Conservation (phyloP, 2,329 filamentous ascomycete species). For the Penicillium sp. region DNA sequence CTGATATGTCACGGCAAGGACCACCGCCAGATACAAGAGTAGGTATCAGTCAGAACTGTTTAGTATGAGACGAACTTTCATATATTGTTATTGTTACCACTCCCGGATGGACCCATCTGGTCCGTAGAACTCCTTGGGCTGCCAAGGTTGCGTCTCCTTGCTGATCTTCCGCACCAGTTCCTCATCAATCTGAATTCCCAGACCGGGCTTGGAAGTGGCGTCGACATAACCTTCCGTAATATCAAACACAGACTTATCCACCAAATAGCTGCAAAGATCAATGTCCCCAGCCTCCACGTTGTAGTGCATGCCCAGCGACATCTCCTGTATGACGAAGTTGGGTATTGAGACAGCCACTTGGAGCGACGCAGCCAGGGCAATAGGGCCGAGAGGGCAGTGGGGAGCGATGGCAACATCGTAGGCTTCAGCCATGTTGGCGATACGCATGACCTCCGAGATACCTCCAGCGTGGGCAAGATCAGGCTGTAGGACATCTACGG, state of each 20-base stretch:
- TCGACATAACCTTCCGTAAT: constrained; percentile 64
- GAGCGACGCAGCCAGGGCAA: constrained; percentile 66
- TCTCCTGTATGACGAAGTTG: constrained; percentile 75
- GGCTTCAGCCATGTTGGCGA: constrained; percentile 67
- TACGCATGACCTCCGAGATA: constrained; percentile 66
- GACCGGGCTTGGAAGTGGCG: constrained; percentile 56
- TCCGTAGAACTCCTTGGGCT: constrained; percentile 63
- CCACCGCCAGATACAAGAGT: background rate
- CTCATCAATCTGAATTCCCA: constrained; percentile 71
- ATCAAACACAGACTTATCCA: constrained; percentile 62
- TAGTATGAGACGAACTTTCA: background rate
- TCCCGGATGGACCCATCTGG: constrained; percentile 64
- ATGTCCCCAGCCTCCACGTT: constrained; percentile 60
- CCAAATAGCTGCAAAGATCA: constrained; percentile 64
- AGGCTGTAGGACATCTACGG: constrained; percentile 69
- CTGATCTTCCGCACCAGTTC: constrained; percentile 60
- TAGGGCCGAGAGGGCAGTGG: constrained; percentile 69
- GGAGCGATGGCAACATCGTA: constrained; percentile 72
- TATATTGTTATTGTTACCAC: constrained; percentile 50
- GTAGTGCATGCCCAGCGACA: constrained; percentile 77
- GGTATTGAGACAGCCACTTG: constrained; percentile 60
- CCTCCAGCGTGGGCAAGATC: constrained; percentile 69
- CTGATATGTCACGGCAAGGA: background rate
- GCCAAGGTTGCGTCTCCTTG: constrained; percentile 60
- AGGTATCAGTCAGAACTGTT: background rate